phyloP scores from a whole-genome alignment of 352 stramenopile species.

The Discostella stelligera region DNA sequence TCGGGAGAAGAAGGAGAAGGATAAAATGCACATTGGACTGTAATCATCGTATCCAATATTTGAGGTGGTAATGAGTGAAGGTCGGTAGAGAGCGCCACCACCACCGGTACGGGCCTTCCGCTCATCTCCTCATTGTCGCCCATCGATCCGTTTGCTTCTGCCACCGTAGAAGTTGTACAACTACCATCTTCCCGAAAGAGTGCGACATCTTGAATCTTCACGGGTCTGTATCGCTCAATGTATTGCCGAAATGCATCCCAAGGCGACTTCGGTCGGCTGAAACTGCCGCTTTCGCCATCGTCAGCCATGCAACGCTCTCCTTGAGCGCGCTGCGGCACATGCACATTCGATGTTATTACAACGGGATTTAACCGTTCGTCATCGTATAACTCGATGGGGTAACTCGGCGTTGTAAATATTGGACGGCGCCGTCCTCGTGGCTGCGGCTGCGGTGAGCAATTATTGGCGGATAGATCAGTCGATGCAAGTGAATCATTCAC shows the following conservation, averaged over 20 bases:
- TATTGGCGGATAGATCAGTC: neutral
- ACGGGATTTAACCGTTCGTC: slow-evolving; percentile 17
- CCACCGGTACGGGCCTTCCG: neutral
- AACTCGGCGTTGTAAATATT: slow-evolving; percentile 12
- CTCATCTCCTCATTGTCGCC: neutral
- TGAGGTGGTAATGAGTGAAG: slow-evolving; percentile 18
- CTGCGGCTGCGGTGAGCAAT: neutral
- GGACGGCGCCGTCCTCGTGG: neutral
- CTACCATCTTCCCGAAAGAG: slow-evolving; percentile 15
- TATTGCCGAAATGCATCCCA: slow-evolving; percentile 35
- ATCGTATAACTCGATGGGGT: slow-evolving; percentile 27
- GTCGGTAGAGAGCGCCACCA: neutral
- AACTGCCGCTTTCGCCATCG: neutral
- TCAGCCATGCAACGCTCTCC: neutral
- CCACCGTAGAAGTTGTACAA: neutral
- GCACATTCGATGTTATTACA: neutral
- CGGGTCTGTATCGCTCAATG: slow-evolving; percentile 27
- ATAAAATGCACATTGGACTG: slow-evolving; percentile 39
- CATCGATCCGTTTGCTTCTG: neutral
- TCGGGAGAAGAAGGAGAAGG: neutral
- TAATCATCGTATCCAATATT: slow-evolving; percentile 23
- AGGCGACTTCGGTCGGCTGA: neutral
- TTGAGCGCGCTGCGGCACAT: neutral
- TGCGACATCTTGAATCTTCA: slow-evolving; percentile 27
- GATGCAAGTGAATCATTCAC: neutral